Percentiles rank a stretch among this genome's conserved stretches.
phyloP scores from a whole-genome alignment of 1,284 basidiomycete genomes.

The Papiliotrema nemorosa region DNA sequence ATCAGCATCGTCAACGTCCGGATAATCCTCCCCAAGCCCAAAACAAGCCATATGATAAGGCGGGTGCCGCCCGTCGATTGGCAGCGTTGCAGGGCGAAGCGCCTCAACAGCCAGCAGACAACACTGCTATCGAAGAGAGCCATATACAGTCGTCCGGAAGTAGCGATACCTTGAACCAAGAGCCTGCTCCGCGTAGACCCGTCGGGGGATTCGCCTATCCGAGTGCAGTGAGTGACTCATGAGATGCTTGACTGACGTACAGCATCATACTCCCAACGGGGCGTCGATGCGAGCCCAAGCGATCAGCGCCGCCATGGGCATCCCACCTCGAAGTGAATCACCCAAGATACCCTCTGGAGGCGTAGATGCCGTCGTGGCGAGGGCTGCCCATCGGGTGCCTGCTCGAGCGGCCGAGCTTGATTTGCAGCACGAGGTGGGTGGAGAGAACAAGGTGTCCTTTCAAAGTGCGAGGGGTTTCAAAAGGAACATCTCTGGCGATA shows the following conservation, averaged over 20 bases:
- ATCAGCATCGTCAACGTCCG: conserved; percentile 42
- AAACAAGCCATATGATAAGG: not conserved
- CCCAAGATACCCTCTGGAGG: conserved; percentile 33
- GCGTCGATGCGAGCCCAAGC: conserved; percentile 18
- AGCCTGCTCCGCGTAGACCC: not conserved
- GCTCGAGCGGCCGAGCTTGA: conserved; percentile 12
- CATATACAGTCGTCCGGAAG: not conserved
- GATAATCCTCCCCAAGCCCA: conserved; percentile 14
- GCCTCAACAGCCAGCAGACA: not conserved
- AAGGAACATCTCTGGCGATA: conserved; percentile 15
- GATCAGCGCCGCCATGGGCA: conserved; percentile 15
- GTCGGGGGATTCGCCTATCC: conserved; percentile 9
- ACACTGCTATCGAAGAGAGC: not conserved
- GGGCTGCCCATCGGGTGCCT: conserved; percentile 17
- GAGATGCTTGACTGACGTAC: not conserved
- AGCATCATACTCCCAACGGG: not conserved
- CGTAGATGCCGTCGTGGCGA: conserved; percentile 24
- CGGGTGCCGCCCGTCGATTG: not conserved
- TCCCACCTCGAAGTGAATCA: conserved; percentile 18
- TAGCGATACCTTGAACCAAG: conserved; percentile 5
- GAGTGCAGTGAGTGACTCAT: conserved; percentile 1
- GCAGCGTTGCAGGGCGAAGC: not conserved
- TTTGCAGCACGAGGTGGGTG: conserved; percentile 10
- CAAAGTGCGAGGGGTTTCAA: conserved; percentile 40
- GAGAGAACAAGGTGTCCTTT: conserved; percentile 22